These are phyloP conservation scores for Yarrowia deformans DNA, from an alignment of 805 yeast genomes.

Conservation along the genomic window DNA sequence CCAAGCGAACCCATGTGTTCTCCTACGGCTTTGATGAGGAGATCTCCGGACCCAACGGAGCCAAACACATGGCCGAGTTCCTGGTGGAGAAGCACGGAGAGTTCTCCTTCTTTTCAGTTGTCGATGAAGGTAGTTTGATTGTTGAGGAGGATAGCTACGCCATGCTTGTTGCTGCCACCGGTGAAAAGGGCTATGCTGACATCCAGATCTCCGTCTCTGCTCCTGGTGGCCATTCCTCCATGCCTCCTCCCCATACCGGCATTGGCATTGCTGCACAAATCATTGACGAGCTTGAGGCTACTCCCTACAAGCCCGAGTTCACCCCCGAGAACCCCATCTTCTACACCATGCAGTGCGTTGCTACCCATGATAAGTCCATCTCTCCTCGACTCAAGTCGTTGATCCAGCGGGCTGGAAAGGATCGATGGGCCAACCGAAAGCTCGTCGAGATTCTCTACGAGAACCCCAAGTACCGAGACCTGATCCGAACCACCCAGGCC, in stretches of 20 bases:
- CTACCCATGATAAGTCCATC: constrained; percentile 56
- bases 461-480: constrained; percentile 37
- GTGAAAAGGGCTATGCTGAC: constrained; percentile 64
- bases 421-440: constrained; percentile 44
- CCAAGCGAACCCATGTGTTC: constrained; percentile 67
- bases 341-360: constrained; percentile 66
- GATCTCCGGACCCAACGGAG: constrained; percentile 69
- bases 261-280: constrained; percentile 65
- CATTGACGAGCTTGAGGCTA: constrained; percentile 60
- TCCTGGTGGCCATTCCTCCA: constrained; percentile 76
- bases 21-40: constrained; percentile 87
- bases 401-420: constrained; percentile 40
- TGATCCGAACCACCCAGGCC: constrained; percentile 70
- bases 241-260: constrained; percentile 77
- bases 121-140: constrained; percentile 73
- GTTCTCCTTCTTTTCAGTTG: constrained; percentile 64
- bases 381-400: constrained; percentile 45
- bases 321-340: constrained; percentile 66
- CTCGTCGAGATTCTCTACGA: constrained; percentile 31
- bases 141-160: constrained; percentile 44
- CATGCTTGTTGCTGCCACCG: constrained; percentile 56
- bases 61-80: constrained; percentile 57
- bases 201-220: constrained; percentile 57
- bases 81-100: constrained; percentile 64
- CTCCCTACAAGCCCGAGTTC: constrained; percentile 60